Evolutionary conservation across 495 filamentous ascomycete species (phyloP).

Genomic region (Lepraria neglecta): DNA sequence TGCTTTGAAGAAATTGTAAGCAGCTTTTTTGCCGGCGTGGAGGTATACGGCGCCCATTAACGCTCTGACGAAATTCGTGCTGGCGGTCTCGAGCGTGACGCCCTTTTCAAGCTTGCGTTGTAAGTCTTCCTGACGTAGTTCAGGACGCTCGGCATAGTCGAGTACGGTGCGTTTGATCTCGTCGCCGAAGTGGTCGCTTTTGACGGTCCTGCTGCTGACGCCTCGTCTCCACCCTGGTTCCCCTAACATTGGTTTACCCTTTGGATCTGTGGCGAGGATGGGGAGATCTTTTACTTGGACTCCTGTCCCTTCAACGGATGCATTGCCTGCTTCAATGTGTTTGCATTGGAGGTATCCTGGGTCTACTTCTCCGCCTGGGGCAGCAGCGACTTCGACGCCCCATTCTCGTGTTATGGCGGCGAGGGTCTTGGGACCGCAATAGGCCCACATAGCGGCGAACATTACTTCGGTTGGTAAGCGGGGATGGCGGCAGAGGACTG

Average conservation of each 20-base stretch:
- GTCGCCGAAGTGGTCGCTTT: slow-evolving; percentile 77
- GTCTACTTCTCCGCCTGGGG: slow-evolving; percentile 85
- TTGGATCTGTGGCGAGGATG: slow-evolving; percentile 33
- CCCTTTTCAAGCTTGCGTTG: slow-evolving; percentile 31
- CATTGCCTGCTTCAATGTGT: slow-evolving; percentile 51
- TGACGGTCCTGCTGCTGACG: slow-evolving; percentile 62
- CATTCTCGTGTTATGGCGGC: slow-evolving; percentile 67
- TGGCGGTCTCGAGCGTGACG: slow-evolving; percentile 44
- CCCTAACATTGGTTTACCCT: slow-evolving; percentile 20
- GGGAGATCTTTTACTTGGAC: slow-evolving; percentile 32
- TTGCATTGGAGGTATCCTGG: slow-evolving; percentile 85
- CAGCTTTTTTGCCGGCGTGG: slow-evolving; percentile 61
- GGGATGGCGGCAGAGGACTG: slow-evolving; percentile 78
- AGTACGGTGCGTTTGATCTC: slow-evolving; percentile 32
- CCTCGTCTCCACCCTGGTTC: slow-evolving; percentile 58
- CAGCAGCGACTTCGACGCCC: slow-evolving; percentile 80
- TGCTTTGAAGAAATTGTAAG: slow-evolving; percentile 71
- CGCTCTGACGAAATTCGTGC: slow-evolving; percentile 68
- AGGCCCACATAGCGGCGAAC: slow-evolving; percentile 76
- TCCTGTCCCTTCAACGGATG: slow-evolving; percentile 36
- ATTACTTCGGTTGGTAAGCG: slow-evolving; percentile 79
- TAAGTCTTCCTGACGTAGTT: slow-evolving; percentile 19
- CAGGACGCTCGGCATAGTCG: slow-evolving; percentile 16
- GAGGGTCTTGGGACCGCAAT: slow-evolving; percentile 65
- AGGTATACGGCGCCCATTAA: slow-evolving; percentile 78